Conservation (phyloP, 225 moss, liverwort and hornwort species). For the Pseudisothecium myosuroides region DNA sequence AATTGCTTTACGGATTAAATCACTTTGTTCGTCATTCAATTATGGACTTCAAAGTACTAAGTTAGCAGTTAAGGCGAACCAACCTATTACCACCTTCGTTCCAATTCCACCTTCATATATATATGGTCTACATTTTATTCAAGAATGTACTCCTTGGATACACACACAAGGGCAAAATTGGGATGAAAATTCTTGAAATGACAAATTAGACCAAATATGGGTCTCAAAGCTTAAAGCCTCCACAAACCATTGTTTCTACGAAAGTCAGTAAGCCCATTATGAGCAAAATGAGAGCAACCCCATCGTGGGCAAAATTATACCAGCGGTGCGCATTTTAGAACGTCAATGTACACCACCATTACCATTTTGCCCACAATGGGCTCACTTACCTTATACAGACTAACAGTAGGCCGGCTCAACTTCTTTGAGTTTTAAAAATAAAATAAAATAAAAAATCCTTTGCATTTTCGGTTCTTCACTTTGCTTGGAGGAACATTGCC, state of each 20-base stretch:
- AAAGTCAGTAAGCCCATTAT: background rate
- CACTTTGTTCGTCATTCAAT: background rate
- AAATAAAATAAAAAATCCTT: too few relatives aligned
- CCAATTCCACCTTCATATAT: background rate
- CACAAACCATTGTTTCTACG: accelerated
- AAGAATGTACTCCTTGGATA: background rate
- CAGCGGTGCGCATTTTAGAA: background rate
- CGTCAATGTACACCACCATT: background rate
- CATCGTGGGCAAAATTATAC: accelerated
- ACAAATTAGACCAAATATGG: background rate
- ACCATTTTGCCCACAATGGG: background rate
- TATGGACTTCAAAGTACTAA: background rate
- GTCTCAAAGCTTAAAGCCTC: background rate
- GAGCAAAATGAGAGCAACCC: accelerated
- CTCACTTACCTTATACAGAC: background rate
- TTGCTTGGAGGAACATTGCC: background rate
- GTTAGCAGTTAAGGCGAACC: background rate
- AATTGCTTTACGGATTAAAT: background rate
- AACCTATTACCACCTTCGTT: background rate
- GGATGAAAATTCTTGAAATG: background rate
- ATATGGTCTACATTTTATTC: accelerated
- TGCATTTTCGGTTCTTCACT: background rate
- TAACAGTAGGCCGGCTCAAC: background rate
- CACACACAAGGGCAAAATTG: accelerated
- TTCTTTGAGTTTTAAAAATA: too few relatives aligned